phyloP scores from a whole-genome alignment of 495 filamentous ascomycete genomes.

The Niebla homalea region DNA sequence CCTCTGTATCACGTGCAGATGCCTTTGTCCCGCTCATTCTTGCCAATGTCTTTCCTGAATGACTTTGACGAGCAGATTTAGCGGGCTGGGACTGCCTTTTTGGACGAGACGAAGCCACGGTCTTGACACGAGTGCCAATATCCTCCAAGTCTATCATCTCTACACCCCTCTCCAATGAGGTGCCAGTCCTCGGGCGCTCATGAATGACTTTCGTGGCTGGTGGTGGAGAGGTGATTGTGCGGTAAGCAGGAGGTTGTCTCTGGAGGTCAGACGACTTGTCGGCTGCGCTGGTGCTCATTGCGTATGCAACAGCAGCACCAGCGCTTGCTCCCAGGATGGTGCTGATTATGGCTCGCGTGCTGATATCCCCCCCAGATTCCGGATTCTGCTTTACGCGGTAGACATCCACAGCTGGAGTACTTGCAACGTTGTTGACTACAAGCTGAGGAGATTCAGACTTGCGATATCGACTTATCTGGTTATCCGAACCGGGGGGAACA shows the following conservation, averaged over 20 bases:
- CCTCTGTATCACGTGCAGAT: slow-evolving; percentile 4
- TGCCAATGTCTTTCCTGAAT: slow-evolving; percentile 4
- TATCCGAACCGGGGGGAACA: slow-evolving; percentile 9
- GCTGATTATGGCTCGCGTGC: slow-evolving; percentile 45
- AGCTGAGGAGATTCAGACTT: slow-evolving; percentile 14
- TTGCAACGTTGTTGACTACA: slow-evolving; percentile 21
- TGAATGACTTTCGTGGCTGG: slow-evolving; percentile 29
- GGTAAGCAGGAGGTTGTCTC: slow-evolving; percentile 16
- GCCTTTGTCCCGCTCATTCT: slow-evolving; percentile 6
- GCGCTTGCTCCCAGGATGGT: slow-evolving; percentile 65
- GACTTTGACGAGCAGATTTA: slow-evolving; percentile 1
- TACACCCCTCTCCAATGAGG: background rate
- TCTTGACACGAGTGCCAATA: slow-evolving; percentile 25
- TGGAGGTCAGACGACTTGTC: slow-evolving; percentile 25
- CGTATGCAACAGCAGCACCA: slow-evolving; percentile 62
- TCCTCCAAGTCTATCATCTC: slow-evolving; percentile 23
- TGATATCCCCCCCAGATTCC: slow-evolving; percentile 26
- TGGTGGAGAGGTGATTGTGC: slow-evolving; percentile 34
- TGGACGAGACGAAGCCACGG: slow-evolving; percentile 21
- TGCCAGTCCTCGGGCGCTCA: slow-evolving; percentile 28
- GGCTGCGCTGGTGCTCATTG: slow-evolving; percentile 46
- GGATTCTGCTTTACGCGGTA: slow-evolving; percentile 20
- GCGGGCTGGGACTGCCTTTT: background rate
- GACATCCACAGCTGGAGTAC: slow-evolving; percentile 22
- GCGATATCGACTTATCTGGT: background rate